These are phyloP conservation scores for Niebla homalea DNA, from an alignment of 495 filamentous ascomycete species.

Conservation along the genomic window DNA sequence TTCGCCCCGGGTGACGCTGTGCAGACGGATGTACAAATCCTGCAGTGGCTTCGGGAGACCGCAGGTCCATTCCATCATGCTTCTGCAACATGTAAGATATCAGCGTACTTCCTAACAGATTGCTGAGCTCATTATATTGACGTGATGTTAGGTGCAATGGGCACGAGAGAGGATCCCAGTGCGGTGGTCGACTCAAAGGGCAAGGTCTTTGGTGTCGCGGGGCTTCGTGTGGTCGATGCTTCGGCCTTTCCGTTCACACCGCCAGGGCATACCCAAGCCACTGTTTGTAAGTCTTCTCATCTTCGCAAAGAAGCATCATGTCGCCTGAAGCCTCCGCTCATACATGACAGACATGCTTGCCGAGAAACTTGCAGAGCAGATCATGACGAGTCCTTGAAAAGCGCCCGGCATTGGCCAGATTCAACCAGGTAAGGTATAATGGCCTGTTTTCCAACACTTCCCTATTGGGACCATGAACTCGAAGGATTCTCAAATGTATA, in stretches of 20 bases:
- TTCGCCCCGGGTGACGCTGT: conserved; percentile 33
- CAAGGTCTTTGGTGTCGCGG: neutral
- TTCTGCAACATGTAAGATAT: conserved; percentile 24
- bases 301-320: no score
- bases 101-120: neutral
- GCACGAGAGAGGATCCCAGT: neutral
- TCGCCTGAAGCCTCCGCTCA: no score
- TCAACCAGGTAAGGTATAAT: no score
- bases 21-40: conserved; percentile 39
- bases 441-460: no score
- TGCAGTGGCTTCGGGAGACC: conserved; percentile 28
- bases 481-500: no score
- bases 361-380: no score
- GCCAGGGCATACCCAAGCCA: neutral
- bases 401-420: no score
- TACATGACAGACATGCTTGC: no score
- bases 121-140: neutral
- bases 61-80: conserved; percentile 40
- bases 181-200: neutral
- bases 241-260: neutral
- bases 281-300: conserved; percentile 3
- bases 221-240: conserved; percentile 2
- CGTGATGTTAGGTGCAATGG: neutral
- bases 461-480: no score
- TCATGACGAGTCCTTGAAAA: no score